These are phyloP conservation scores for Botrytis squamosa DNA, from an alignment of 2,329 filamentous ascomycete species.

Conservation along the genomic window DNA sequence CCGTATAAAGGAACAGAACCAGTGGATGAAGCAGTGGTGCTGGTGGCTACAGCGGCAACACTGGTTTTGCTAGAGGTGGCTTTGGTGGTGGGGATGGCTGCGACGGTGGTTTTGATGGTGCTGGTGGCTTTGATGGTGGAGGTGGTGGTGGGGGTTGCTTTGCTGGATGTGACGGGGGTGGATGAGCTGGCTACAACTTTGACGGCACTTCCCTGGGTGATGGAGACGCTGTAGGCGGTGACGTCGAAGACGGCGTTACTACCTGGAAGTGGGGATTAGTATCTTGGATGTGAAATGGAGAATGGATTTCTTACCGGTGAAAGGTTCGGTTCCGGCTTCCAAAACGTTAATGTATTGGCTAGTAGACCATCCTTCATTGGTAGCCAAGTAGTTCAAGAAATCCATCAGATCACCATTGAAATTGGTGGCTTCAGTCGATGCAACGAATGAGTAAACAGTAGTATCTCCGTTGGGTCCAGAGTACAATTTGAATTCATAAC, in stretches of 20 bases:
- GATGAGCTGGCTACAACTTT: not conserved
- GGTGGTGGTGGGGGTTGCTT: not conserved
- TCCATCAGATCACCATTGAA: constrained; percentile 57
- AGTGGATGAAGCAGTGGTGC: not conserved
- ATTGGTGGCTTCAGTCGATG: constrained; percentile 44
- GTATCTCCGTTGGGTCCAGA: constrained; percentile 56
- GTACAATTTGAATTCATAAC: constrained; percentile 57
- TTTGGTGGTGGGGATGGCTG: not conserved
- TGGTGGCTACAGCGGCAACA: not conserved
- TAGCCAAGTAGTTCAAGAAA: constrained; percentile 57
- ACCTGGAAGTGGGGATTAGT: not conserved
- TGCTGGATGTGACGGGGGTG: not conserved
- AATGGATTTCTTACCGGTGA: constrained; percentile 41
- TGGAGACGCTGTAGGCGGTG: constrained; percentile 13
- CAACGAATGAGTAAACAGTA: constrained; percentile 62
- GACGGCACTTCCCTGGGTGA: constrained; percentile 3
- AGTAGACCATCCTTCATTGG: constrained; percentile 47
- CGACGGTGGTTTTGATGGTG: not conserved
- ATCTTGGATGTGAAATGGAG: not conserved
- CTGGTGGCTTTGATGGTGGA: not conserved
- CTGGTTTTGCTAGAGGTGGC: not conserved
- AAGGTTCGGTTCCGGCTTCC: constrained; percentile 57
- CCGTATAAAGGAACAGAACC: not conserved
- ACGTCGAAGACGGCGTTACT: constrained; percentile 12
- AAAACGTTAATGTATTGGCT: constrained; percentile 55